Conservation (phyloP, 2,329 filamentous ascomycete species). For the Arachnomyces sp. region DNA sequence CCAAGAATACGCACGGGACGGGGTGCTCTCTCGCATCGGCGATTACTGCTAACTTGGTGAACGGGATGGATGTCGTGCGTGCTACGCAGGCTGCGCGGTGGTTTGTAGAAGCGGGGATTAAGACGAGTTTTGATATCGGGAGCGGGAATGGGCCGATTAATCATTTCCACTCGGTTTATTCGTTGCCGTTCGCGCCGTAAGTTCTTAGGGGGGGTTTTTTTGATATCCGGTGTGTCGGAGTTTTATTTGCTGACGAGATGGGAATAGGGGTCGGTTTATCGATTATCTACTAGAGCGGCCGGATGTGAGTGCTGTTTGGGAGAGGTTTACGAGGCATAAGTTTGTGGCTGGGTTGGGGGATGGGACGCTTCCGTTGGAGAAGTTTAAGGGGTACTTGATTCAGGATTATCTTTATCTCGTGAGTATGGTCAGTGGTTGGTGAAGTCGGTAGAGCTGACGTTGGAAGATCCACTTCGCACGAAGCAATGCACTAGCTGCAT, state of each 20-base stretch:
- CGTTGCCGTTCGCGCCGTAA: conserved; percentile 51
- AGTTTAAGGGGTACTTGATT: conserved; percentile 80
- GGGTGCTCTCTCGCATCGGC: conserved; percentile 84
- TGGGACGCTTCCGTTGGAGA: conserved; percentile 63
- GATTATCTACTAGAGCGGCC: conserved; percentile 70
- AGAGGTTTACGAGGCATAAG: conserved; percentile 66
- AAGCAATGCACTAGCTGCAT: conserved; percentile 74
- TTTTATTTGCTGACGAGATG: conserved; percentile 2
- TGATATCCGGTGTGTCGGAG: neutral
- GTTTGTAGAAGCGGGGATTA: conserved; percentile 56
- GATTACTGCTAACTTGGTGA: conserved; percentile 54
- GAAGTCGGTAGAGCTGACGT: conserved; percentile 3
- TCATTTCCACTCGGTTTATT: conserved; percentile 56
- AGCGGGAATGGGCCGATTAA: conserved; percentile 57
- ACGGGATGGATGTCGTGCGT: conserved; percentile 38
- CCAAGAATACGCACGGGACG: conserved; percentile 83
- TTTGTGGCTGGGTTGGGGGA: conserved; percentile 72
- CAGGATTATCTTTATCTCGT: conserved; percentile 91
- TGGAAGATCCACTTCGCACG: conserved; percentile 72
- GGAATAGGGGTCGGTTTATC: conserved; percentile 61
- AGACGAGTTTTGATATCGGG: conserved; percentile 47
- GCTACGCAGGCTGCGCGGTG: conserved; percentile 49
- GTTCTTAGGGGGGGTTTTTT: conserved; percentile 19
- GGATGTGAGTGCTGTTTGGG: conserved; percentile 68
- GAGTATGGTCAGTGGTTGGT: conserved; percentile 15